phyloP scores from a whole-genome alignment of 2,329 filamentous ascomycete genomes.

The Trichoderma cornu-damae region DNA sequence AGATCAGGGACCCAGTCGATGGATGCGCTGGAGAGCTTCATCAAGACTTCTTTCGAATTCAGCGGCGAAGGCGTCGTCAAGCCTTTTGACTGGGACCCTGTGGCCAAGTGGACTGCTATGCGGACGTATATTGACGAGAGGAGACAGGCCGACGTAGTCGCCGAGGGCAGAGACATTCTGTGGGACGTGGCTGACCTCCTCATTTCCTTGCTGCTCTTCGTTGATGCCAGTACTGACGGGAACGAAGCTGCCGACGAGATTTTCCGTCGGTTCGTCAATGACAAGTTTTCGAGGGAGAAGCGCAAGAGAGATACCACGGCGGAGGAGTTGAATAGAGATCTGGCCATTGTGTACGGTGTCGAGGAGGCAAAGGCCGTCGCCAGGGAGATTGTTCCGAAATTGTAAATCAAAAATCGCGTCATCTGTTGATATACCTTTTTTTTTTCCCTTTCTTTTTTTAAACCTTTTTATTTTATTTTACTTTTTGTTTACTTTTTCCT shows the following conservation, averaged over 20 bases:
- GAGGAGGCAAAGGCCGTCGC: constrained; percentile 15
- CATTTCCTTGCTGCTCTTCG: constrained; percentile 39
- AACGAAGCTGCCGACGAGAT: constrained; percentile 37
- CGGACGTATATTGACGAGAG: constrained; percentile 34
- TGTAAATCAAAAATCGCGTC: background rate
- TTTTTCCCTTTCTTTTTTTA: background rate
- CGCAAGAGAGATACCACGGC: constrained; percentile 21
- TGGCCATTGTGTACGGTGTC: constrained; percentile 36
- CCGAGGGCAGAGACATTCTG: constrained; percentile 42
- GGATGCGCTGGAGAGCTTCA: constrained; percentile 41
- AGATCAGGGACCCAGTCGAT: constrained; percentile 34
- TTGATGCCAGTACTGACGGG: constrained; percentile 37
- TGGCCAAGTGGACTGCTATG: constrained; percentile 38
- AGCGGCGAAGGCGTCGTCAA: constrained; percentile 23
- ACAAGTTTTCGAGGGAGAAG: constrained; percentile 23
- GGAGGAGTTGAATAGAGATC: constrained; percentile 31
- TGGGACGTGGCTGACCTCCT: constrained; percentile 42
- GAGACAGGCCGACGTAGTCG: constrained; percentile 38
- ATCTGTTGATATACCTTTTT: background rate
- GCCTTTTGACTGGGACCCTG: constrained; percentile 29
- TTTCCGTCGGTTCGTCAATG: constrained; percentile 36
- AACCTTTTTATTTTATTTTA: background rate
- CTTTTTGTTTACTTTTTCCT: background rate
- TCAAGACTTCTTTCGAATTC: constrained; percentile 27
- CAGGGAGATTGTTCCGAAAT: constrained; percentile 20